Evolutionary conservation across 139 green algal genomes (phyloP), one percentile per base, ranked within the genome.

Genomic region (Picochlorum sp.): DNA sequence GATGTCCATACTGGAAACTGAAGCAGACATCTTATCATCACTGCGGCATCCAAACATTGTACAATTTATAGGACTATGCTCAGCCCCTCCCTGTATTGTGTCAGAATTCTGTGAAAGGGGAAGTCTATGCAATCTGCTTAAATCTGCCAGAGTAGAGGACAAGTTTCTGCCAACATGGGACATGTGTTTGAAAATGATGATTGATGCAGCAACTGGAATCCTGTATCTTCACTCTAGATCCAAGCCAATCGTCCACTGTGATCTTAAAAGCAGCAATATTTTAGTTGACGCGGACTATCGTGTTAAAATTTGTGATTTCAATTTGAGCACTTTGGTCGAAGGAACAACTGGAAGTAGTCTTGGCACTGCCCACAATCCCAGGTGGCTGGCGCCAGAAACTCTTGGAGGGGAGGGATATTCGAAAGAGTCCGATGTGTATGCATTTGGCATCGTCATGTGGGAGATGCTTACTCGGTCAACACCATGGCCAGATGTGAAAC

Each of bases 371-470:
- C 69, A 61, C 38, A 81, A 81, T 54, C 73, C 76, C 0, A 41
- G 66, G 14, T 85, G 80, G 80, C 65, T 81, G 20, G 74, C 78
- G 0, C 80, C 80, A 11, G 78, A 85, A 34, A 64, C 82, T 23
- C 63, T 86, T 4, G 18, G 3, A 2, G 72, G 72, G 13, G 65
- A 54, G 3, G 13, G 47, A 6, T 60, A 58, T 28, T 64, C 68
- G 11, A 69, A 72, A 56, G 56, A 64, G 38, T 56, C 71, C 4
- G 80, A 83, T 56, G 65, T 81, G 5, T 85, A 80, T 62, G 61
- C 58, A 21, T 86, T 85, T 62, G 78, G 80, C 32, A 66, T 82
- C 28, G 77, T 86, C 37, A 67, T 86, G 64, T 85, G 79, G 76
- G 77, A 85, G 71, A 61, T 85, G 38, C 5, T 65, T 10, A 78